Conservation (phyloP, 2,329 filamentous ascomycete genomes). For the Cladosporium sp. region DNA sequence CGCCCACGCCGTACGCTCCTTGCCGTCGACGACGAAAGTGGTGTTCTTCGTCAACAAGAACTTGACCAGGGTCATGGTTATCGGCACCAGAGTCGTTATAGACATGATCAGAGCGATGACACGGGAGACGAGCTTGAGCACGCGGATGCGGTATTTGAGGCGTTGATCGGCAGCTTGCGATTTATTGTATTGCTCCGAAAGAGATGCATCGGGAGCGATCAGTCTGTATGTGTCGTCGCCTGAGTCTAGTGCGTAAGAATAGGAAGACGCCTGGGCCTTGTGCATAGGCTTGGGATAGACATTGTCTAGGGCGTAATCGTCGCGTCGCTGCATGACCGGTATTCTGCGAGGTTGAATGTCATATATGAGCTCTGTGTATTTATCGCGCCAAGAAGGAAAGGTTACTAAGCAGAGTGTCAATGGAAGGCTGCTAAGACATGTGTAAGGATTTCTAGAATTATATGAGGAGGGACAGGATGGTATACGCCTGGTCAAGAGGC, state of each 20-base stretch:
- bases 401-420: background rate
- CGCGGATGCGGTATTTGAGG: constrained; percentile 44
- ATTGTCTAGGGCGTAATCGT: background rate
- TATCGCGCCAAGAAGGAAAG: background rate
- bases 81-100: constrained; percentile 40
- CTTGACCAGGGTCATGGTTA: constrained; percentile 43
- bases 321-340: background rate
- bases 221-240: constrained; percentile 13
- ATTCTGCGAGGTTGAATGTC: background rate
- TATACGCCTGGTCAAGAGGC: background rate
- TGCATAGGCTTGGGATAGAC: constrained; percentile 17
- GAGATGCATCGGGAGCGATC: constrained; percentile 1
- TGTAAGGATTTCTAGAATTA: background rate
- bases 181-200: background rate
- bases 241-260: background rate
- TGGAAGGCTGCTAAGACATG: background rate
- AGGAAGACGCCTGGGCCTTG: background rate
- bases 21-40: constrained; percentile 30
- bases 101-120: constrained; percentile 39
- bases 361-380: background rate
- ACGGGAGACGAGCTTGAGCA: constrained; percentile 42
- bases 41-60: constrained; percentile 41
- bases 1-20: constrained; percentile 43
- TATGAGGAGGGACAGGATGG: background rate
- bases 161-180: constrained; percentile 20